phyloP scores from a whole-genome alignment of 164 flowering plant genomes.

The Vitis vinifera region ASM3070453v1 NC_081808.1:179001-179500 shows the following conservation, averaged over 20 bases:
- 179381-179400: conserved; percentile 63
- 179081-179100: conserved; percentile 13
- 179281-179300: conserved; percentile 35
- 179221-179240: conserved; percentile 36
- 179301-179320: conserved; percentile 43
- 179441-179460: conserved; percentile 36
- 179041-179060: background rate
- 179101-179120: conserved; percentile 18
- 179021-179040: background rate
- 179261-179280: conserved; percentile 33
- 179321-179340: conserved; percentile 36
- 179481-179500: no score
- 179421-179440: conserved; percentile 62
- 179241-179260: conserved; percentile 47
- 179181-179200: no score
- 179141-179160: conserved; percentile 22
- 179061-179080: conserved; percentile 13
- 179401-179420: conserved; percentile 62
- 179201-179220: no score
- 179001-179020: no score
- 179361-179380: conserved; percentile 64
- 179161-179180: no score
- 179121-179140: conserved; percentile 20
- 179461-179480: background rate
- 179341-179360: conserved; percentile 65